Percentiles rank a stretch among this genome's conserved stretches.
phyloP scores from a whole-genome alignment of 129 eudicot genomes.

The Sambucus nigra region DNA sequence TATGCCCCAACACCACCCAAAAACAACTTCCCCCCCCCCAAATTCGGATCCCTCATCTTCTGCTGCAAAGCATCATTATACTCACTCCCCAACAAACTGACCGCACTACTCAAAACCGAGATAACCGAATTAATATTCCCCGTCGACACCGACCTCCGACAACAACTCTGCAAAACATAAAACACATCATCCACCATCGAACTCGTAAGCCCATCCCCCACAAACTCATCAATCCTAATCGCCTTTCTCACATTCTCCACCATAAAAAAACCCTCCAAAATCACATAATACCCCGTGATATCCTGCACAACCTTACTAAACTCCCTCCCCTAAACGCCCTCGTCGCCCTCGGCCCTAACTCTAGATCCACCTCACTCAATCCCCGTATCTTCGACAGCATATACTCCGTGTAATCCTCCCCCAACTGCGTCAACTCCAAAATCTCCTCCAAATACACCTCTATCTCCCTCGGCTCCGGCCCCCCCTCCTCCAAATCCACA shows the following conservation, averaged over 20 bases:
- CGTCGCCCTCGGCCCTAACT: slow-evolving; percentile 71
- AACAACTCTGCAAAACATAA: slow-evolving; percentile 79
- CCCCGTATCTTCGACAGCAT: slow-evolving; percentile 75
- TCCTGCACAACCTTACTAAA: slow-evolving; percentile 78
- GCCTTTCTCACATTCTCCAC: slow-evolving; percentile 98
- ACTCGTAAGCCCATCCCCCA: slow-evolving; percentile 70
- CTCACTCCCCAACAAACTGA: slow-evolving; percentile 72
- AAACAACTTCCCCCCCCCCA: slow-evolving; percentile 74
- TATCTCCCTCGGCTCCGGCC: slow-evolving; percentile 89
- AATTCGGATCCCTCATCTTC: slow-evolving; percentile 75
- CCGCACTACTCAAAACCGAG: slow-evolving; percentile 63
- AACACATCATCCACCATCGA: slow-evolving; percentile 97
- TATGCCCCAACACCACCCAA: slow-evolving; percentile 84
- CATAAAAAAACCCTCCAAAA: slow-evolving; percentile 87
- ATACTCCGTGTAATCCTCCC: slow-evolving; percentile 83
- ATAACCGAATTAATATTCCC: slow-evolving; percentile 73
- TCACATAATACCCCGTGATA: slow-evolving; percentile 71
- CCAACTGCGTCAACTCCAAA: slow-evolving; percentile 64
- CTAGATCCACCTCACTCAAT: slow-evolving; percentile 64
- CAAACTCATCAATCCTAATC: slow-evolving; percentile 74
- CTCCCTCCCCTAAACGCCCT: slow-evolving; percentile 79
- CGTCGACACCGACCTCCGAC: slow-evolving; percentile 77
- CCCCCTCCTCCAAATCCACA: slow-evolving; percentile 59
- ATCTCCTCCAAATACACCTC: slow-evolving; percentile 78
- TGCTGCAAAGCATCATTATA: slow-evolving; percentile 85